Conservation (phyloP, 768 basidiomycete genomes). For the Termitomyces sp. region DNA sequence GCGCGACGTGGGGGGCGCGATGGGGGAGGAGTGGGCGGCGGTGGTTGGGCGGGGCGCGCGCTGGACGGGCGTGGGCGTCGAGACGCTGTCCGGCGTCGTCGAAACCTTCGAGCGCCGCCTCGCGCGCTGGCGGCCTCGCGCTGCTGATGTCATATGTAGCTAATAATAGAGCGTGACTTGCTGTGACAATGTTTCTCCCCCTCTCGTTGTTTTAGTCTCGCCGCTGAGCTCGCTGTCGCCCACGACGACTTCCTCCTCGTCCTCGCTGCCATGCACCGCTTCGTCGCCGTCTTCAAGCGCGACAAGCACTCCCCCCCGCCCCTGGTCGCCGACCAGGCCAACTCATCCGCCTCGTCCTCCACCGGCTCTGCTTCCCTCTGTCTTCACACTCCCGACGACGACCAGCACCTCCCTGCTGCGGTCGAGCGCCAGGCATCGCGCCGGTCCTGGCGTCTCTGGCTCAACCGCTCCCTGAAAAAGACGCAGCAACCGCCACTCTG, state of each 20-base stretch:
- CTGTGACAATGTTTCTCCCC: conserved; percentile 8
- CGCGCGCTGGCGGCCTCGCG: conserved; percentile 30
- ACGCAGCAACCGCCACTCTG: conserved; percentile 17
- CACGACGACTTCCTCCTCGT: conserved; percentile 5
- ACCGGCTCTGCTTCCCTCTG: conserved; percentile 51
- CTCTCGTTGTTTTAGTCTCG: conserved; percentile 10
- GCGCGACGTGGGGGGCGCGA: conserved; percentile 59
- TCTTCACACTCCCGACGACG: conserved; percentile 60
- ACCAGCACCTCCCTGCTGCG: conserved; percentile 22
- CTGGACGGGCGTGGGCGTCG: conserved; percentile 51
- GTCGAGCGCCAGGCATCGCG: conserved; percentile 29
- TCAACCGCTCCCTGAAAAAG: conserved; percentile 22
- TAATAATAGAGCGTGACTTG: conserved; percentile 10
- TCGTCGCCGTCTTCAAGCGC: conserved; percentile 54
- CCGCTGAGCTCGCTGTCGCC: conserved; percentile 3
- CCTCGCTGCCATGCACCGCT: conserved; percentile 48
- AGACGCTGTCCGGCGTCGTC: conserved; percentile 50
- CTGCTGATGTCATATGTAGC: conserved; percentile 7
- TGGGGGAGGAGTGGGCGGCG: conserved; percentile 44
- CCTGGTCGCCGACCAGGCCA: conserved; percentile 27
- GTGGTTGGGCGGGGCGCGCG: conserved; percentile 48
- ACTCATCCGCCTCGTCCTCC: conserved; percentile 59
- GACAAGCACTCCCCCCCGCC: conserved; percentile 31
- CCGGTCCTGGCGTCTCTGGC: conserved; percentile 55
- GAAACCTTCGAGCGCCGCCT: conserved; percentile 66